Base-by-base conservation (phyloP, 108 stramenopile species). In the Skeletonema marinoi region DNA sequence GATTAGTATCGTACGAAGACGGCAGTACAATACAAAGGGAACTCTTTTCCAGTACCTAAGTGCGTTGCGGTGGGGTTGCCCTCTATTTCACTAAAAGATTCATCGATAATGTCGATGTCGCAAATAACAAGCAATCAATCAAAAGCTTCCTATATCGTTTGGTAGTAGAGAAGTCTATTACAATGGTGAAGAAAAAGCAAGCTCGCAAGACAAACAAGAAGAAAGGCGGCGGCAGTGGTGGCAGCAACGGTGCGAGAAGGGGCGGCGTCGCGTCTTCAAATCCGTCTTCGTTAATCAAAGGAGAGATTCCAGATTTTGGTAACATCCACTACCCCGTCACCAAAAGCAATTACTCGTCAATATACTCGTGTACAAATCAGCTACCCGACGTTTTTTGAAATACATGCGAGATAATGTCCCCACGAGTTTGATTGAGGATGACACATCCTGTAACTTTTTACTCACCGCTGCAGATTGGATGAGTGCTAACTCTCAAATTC, bases 381-480 rank as follows among this genome's bases (percentile, higher is more conserved):
- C 81, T 35, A 86, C 85, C 12, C 19, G 50, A 9, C 81, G 85
- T 59, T 78, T 82, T 74, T 38, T 69, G 32, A 59, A 82, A 32
- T 60, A 65, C 36, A 36, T 86, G 68, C 50, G 32, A 46, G 58
- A 51, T 1, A 70, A 66, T 32, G 66, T 56, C 16, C 70, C 75
- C 7, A 21, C 25, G 16, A 48, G 32, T 21, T 5, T 75, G 21
- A 59, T 65, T 36, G 73, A 29, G n/a, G 67, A 16, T 31, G 60
- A 65, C 7, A 36, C 51, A 59, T 68, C 66, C 14, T 66, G 68
- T 33, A 62, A 74, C 44, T 48, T 50, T 50, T 39, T 87, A 0
- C 44, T 83, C 32, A 79, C 42, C 54, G 77, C 77, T 56, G 83
- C 77, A 7, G 86, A 87, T 60, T 75, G 75, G 58, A 65, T 87